These are phyloP conservation scores for Fomitopsis schrenkii DNA, from an alignment of 1,284 basidiomycete species.

Conservation along the genomic window DNA sequence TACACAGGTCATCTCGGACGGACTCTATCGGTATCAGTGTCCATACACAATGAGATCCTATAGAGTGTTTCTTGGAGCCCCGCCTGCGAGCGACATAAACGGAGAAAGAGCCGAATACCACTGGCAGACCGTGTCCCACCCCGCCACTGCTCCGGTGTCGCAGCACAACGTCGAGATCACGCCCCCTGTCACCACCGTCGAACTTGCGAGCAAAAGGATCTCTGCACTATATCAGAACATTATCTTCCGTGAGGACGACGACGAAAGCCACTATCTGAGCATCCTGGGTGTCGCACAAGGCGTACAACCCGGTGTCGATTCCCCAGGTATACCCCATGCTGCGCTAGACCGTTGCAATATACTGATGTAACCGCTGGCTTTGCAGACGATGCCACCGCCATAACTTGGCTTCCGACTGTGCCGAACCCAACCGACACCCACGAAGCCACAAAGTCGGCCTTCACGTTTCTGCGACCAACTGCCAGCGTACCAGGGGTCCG, in stretches of 20 bases:
- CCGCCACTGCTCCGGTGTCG: neutral
- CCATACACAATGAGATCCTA: neutral
- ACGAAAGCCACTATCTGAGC: conserved; percentile 7
- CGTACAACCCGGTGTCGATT: neutral
- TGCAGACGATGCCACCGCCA: conserved; percentile 40
- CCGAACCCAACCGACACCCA: conserved; percentile 9
- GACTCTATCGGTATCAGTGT: neutral
- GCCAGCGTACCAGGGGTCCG: conserved; percentile 21
- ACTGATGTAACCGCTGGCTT: neutral
- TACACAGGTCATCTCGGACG: no score
- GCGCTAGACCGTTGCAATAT: neutral
- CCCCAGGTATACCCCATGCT: neutral
- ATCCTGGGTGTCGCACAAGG: conserved; percentile 4
- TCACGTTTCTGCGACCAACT: conserved; percentile 26
- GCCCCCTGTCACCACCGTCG: conserved; percentile 46
- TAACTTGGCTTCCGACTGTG: conserved; percentile 55
- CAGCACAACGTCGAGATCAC: conserved; percentile 1
- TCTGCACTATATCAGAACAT: conserved; percentile 63
- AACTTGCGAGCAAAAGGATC: conserved; percentile 58
- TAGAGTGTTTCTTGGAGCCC: conserved; percentile 47
- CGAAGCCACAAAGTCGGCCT: conserved; percentile 6
- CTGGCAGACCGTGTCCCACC: conserved; percentile 39
- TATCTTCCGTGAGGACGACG: conserved; percentile 43
- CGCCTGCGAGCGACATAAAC: conserved; percentile 29
- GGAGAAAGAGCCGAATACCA: conserved; percentile 24